Percentiles rank a stretch among this genome's conserved stretches.
phyloP scores from a whole-genome alignment of 257 asterid genomes.

The Solanum neorickii region DNA sequence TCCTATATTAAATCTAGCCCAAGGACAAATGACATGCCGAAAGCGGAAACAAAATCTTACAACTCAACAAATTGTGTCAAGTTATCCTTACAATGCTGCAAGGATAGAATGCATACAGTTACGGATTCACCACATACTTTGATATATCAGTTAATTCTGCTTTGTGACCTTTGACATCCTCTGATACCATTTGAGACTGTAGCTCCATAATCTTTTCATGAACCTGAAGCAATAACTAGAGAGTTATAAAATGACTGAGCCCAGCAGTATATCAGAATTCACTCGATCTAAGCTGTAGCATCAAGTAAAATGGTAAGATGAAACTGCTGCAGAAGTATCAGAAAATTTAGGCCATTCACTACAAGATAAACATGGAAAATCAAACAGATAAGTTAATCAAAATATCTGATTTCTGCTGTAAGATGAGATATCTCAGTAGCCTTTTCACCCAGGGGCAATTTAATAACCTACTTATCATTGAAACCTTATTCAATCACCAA shows the following conservation, averaged over 20 bases:
- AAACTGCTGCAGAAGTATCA: not conserved
- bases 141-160: constrained; percentile 28
- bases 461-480: not conserved
- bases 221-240: constrained; percentile 29
- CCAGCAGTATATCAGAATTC: not conserved
- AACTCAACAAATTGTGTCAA: not conserved
- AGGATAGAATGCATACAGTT: not conserved
- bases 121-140: constrained; percentile 31
- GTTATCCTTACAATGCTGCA: not conserved
- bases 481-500: not conserved
- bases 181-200: constrained; percentile 27
- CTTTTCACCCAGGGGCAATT: not conserved
- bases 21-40: not conserved
- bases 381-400: not conserved
- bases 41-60: not conserved
- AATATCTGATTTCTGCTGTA: not conserved
- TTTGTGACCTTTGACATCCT: constrained; percentile 21
- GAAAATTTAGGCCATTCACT: not conserved
- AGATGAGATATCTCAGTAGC: not conserved
- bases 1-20: not conserved
- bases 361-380: not conserved
- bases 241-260: not conserved
- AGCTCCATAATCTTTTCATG: constrained; percentile 60
- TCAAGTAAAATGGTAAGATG: not conserved
- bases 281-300: not conserved